These are phyloP conservation scores for Starmera stellimalicola DNA, from an alignment of 1,139 yeast species.

Conservation along the genomic window DNA sequence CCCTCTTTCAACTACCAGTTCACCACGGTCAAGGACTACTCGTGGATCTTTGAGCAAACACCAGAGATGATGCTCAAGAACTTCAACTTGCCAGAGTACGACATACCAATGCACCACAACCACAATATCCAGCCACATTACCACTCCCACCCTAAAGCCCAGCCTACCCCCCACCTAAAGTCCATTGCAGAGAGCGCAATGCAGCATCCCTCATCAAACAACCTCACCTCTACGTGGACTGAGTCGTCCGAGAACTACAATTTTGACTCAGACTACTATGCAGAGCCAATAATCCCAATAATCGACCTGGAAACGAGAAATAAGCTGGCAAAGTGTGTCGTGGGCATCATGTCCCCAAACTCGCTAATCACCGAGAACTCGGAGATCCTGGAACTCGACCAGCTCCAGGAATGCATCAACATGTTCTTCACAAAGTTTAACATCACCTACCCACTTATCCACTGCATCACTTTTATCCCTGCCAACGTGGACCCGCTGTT, in stretches of 20 bases:
- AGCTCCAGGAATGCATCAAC: constrained; percentile 1
- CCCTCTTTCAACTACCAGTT: neutral
- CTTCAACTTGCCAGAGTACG: neutral
- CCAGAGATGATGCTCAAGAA: neutral
- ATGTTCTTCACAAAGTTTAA: constrained; percentile 1
- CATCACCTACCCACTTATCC: constrained; percentile 2
- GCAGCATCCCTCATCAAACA: neutral
- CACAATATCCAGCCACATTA: neutral
- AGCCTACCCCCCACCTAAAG: neutral
- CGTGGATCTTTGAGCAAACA: constrained; percentile 3
- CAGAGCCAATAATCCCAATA: constrained; percentile 1
- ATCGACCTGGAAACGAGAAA: neutral
- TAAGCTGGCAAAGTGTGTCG: neutral
- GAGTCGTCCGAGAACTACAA: constrained; percentile 2
- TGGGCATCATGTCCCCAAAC: neutral
- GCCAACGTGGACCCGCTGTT: constrained; percentile 6
- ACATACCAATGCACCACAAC: neutral
- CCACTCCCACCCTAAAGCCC: neutral
- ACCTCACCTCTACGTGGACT: neutral
- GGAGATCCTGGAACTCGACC: neutral
- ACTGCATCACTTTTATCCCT: constrained; percentile 8
- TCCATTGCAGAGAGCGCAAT: neutral
- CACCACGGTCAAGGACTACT: constrained; percentile 1
- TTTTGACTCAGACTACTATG: constrained; percentile 2
- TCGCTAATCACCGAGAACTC: neutral